phyloP scores from a whole-genome alignment of 169 alveolate genomes.

The Plasmodium inui region DNA sequence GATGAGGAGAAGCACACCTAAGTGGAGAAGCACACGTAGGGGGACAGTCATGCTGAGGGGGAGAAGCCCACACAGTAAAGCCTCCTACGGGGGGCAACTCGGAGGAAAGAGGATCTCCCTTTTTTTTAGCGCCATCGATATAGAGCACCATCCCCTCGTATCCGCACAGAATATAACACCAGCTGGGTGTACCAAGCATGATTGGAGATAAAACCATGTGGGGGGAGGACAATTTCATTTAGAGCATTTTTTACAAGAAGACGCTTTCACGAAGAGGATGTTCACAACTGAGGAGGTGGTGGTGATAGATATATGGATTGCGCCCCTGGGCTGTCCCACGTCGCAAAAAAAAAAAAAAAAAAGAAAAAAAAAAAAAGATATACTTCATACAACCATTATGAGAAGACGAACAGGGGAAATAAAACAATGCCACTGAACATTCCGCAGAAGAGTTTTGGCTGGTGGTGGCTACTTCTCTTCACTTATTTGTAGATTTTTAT shows the following conservation, averaged over 20 bases:
- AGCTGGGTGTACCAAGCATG: background rate
- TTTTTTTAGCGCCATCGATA: background rate
- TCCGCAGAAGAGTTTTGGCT: background rate
- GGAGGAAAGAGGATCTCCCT: background rate
- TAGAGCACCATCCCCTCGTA: background rate
- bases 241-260: background rate
- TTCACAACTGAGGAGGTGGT: background rate
- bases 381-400: background rate
- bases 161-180: background rate
- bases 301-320: background rate
- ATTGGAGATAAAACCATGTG: background rate
- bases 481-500: background rate
- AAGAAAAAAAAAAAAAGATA: background rate
- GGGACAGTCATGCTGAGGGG: background rate
- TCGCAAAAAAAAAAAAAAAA: background rate
- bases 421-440: background rate
- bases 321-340: background rate
- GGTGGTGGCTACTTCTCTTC: background rate
- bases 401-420: background rate
- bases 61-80: background rate
- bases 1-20: background rate
- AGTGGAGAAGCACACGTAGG: background rate
- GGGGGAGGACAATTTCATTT: background rate
- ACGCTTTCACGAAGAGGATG: background rate
- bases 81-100: background rate